Base-by-base conservation (phyloP, 1,139 yeast species). In the Debaryomyces coudertii region DNA sequence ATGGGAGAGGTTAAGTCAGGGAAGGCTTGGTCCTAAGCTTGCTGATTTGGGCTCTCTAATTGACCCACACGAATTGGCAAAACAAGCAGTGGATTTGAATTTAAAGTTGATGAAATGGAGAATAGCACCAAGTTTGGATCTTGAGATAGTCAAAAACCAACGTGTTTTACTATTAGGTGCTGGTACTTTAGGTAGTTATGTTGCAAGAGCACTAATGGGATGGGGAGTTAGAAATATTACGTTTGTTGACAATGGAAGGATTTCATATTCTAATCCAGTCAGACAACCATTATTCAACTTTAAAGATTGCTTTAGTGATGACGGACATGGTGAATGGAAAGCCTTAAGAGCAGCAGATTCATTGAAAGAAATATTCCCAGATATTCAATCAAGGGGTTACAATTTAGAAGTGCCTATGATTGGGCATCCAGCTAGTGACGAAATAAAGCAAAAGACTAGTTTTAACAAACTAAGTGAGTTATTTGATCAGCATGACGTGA, bases 51-150 rank as follows among this genome's bases (percentile, higher is more conserved):
- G 95, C 1, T 70, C 89, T 1, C 71, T 93, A 40, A 82, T 93
- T 40, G 83, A 92, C 60, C 99, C 99, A 0, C 54, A 73, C 5
- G 84, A 86, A 52, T 71, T 93, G 16, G 95, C 97, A 0, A 87
- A 85, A 50, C 98, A 93, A 62, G 95, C 97, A 0, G 93, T 90
- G 4, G 97, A 92, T 62, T 73, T 93, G 48, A 93, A 93, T 59
- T 71, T 95, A 52, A 88, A 88, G 65, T 72, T 93, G 38, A 95
- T 93, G 99, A 90, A 90, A 63, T 93, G 99, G 99, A 77, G 99
- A 54, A 80, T 93, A 24, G 92, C 90, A 0, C 98, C 99, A 0
- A 78, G 82, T 7, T 62, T 93, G 6, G 79, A 93, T 57, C 71
- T 93, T 43, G 90, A 87, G 6, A 61, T 69, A 1, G 71, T 93